Evolutionary conservation across 441 rosid genomes (phyloP), one percentile per base, ranked within the genome.

Genomic region (Adansonia rubrostipa): DNA sequence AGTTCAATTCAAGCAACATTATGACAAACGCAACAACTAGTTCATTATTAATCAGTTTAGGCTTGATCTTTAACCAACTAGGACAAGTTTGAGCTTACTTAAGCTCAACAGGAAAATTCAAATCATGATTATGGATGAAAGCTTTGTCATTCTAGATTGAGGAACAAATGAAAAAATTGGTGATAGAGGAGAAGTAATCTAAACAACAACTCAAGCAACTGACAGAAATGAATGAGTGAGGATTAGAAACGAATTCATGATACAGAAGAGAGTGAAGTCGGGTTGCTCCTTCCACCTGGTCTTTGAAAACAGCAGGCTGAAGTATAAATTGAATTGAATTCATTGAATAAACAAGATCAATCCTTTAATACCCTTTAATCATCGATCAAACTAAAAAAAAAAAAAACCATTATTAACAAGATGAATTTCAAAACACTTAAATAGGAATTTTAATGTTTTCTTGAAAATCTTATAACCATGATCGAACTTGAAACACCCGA

Each of bases 301-400:
- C 33, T 47, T 13, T 14, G 15, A 1, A 15, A 6, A 63, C 45
- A 33, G 11, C 45, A 33, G 68, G 10, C 9, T 13, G 9, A 63
- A 36, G 8, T 33, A 64, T 4, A 3, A 67, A 45, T 45, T 47
- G n/a, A 67, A 45, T 20, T 19, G 56, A 45, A 10, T 11, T 68
- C 57, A 68, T 47, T 20, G 73, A 47, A 68, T 47, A 47, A 68
- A 47, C 40, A 68, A 68, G 40, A 68, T 47, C 40, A 17, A 68
- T 10, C 19, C 58, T 33, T 64, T 9, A 48, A 11, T 8, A 51
- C 61, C 74, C 22, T 71, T 15, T 51, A 24, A 71, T 51, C 58
- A 70, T 22, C 36, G 40, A 36, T 36, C 40, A 19, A 3, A 67
- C 4, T 19, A 53, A 44, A 19, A 67, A 45, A 44, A 36, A 36